Conservation (phyloP, 1,284 basidiomycete genomes). For the Sphaerobolus stellatus region DNA sequence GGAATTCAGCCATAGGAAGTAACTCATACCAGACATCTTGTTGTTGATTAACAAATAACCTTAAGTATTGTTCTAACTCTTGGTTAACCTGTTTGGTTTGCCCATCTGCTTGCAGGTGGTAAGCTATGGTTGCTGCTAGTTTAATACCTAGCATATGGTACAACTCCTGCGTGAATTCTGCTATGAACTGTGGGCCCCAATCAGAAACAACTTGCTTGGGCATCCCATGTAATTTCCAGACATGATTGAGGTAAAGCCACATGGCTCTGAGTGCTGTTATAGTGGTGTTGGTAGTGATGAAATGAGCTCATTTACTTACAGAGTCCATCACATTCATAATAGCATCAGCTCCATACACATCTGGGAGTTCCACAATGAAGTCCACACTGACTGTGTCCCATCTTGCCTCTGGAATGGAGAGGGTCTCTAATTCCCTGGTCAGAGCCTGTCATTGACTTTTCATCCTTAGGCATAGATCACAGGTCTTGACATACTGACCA, state of each 20-base stretch:
- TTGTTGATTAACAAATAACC: constrained; percentile 25
- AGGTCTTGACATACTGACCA: constrained; percentile 11
- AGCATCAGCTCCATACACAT: constrained; percentile 30
- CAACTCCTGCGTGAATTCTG: constrained; percentile 30
- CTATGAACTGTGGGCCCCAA: constrained; percentile 35
- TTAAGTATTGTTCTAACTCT: constrained; percentile 34
- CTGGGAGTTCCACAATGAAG: constrained; percentile 38
- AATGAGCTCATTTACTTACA: constrained; percentile 27
- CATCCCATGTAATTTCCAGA: constrained; percentile 35
- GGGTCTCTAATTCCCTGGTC: constrained; percentile 26
- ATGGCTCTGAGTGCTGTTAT: constrained; percentile 30
- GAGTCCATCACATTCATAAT: constrained; percentile 30
- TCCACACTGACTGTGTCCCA: constrained; percentile 37
- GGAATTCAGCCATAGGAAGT: not conserved
- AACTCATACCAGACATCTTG: not conserved
- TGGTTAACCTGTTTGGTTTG: constrained; percentile 37
- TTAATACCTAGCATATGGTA: constrained; percentile 19
- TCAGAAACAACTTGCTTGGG: constrained; percentile 36
- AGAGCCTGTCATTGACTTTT: constrained; percentile 29
- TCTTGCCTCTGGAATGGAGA: constrained; percentile 22
- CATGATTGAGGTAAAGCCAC: constrained; percentile 21
- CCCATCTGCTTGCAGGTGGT: constrained; percentile 35
- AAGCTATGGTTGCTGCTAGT: constrained; percentile 30
- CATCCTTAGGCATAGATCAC: not conserved
- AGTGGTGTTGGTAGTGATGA: constrained; percentile 28